These are phyloP conservation scores for Trichosporon sp. DNA, from an alignment of 1,284 basidiomycete species.

Conservation along the genomic window DNA sequence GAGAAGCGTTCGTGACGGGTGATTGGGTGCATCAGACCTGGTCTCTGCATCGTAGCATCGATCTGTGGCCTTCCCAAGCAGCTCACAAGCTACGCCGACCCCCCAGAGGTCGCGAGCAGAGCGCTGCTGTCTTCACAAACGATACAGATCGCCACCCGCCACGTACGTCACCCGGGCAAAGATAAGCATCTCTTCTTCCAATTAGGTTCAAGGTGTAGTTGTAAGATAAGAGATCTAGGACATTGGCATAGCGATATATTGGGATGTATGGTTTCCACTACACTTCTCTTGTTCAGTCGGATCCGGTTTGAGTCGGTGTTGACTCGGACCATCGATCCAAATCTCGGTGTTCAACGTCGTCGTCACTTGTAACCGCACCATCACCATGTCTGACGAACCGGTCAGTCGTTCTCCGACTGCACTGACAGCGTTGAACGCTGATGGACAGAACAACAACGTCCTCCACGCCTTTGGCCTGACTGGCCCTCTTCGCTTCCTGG, in stretches of 20 bases:
- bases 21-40: no score
- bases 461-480: not conserved
- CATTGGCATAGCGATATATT: not conserved
- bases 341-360: not conserved
- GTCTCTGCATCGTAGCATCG: no score
- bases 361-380: not conserved
- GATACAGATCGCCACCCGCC: not conserved
- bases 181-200: conserved; percentile 2
- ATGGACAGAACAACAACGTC: not conserved
- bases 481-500: not conserved
- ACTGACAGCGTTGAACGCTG: not conserved
- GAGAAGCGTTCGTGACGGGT: no score
- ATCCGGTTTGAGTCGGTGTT: not conserved
- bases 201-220: not conserved
- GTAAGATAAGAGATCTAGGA: not conserved
- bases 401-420: not conserved
- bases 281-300: not conserved
- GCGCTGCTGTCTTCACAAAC: no score
- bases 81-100: no score
- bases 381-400: not conserved
- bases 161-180: not conserved
- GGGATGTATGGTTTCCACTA: not conserved
- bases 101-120: no score
- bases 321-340: not conserved
- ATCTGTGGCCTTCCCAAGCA: no score